A percentile compares a stretch with the other conserved stretches of the same genome.
These are phyloP conservation scores for Orobanche coerulescens DNA, from an alignment of 257 asterid genomes.

Conservation along the genomic window DNA sequence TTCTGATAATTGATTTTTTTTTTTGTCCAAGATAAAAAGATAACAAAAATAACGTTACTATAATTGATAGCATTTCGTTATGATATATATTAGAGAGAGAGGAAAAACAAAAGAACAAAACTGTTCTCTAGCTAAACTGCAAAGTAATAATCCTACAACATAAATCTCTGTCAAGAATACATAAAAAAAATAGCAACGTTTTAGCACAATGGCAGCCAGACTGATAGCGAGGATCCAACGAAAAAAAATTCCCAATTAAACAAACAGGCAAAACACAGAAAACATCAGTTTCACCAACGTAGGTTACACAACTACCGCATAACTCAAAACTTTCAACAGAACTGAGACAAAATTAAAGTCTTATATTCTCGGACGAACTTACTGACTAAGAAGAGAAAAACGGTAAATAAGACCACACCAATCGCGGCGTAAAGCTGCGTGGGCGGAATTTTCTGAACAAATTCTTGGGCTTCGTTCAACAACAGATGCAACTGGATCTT, in stretches of 20 bases:
- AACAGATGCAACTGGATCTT: conserved; percentile 41
- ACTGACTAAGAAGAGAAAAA: conserved; percentile 38
- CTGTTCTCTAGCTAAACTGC: background rate
- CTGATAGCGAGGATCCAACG: background rate
- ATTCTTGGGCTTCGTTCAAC: conserved; percentile 29
- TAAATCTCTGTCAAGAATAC: background rate
- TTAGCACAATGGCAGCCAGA: background rate
- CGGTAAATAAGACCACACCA: conserved; percentile 40
- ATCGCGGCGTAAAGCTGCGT: conserved; percentile 42
- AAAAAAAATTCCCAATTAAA: background rate
- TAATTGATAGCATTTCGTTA: too few relatives aligned
- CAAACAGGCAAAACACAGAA: background rate
- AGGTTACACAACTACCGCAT: background rate
- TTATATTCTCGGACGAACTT: conserved; percentile 19
- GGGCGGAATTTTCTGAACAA: conserved; percentile 38
- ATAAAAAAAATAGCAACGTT: background rate
- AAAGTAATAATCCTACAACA: background rate
- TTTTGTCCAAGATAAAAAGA: background rate
- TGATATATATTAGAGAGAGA: too few relatives aligned
- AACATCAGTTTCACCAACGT: too few relatives aligned
- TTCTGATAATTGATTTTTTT: background rate
- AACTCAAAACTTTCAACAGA: background rate
- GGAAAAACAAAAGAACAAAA: background rate
- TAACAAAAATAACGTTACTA: background rate
- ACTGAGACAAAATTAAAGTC: background rate